These are phyloP conservation scores for Theobroma grandiflorum DNA, from an alignment of 441 rosid species.

Conservation along the genomic window DNA sequence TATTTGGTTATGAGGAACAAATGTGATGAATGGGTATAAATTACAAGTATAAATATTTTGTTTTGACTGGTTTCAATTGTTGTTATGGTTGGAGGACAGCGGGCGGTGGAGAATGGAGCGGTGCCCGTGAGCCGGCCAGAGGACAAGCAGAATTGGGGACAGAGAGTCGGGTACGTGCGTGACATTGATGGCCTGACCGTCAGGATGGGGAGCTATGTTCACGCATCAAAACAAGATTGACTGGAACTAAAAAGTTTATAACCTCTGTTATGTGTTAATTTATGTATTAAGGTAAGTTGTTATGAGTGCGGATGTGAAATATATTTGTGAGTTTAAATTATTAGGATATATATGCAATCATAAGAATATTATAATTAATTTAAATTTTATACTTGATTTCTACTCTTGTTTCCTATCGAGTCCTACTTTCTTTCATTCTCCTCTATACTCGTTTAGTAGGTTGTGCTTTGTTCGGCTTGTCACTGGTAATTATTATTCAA, in stretches of 20 bases:
- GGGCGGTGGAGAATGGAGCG: constrained; percentile 90
- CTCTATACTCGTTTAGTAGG: too few species aligned
- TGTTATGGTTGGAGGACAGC: constrained; percentile 37
- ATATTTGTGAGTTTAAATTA: background rate
- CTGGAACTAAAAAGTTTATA: background rate
- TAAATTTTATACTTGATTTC: too few species aligned
- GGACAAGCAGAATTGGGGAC: constrained; percentile 83
- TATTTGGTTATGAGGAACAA: background rate
- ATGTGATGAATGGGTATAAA: background rate
- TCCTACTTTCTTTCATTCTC: too few species aligned
- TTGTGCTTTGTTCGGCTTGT: too few species aligned
- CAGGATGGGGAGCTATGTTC: constrained; percentile 72
- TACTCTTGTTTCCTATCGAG: too few species aligned
- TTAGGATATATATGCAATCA: too few species aligned
- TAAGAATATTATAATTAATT: too few species aligned
- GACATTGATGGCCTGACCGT: constrained; percentile 76
- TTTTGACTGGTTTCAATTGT: background rate
- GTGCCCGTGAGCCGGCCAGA: constrained; percentile 73
- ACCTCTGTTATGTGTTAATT: background rate
- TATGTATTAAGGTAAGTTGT: background rate
- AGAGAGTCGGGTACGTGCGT: constrained; percentile 85
- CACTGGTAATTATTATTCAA: too few species aligned
- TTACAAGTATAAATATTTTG: background rate
- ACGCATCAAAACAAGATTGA: constrained; percentile 45
- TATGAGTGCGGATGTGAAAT: too few species aligned